Percentiles rank a stretch among this genome's conserved stretches.
Evolutionary conservation across 192 early-diverging fungal species (phyloP).

Genomic region (Coemansia asiatica): DNA sequence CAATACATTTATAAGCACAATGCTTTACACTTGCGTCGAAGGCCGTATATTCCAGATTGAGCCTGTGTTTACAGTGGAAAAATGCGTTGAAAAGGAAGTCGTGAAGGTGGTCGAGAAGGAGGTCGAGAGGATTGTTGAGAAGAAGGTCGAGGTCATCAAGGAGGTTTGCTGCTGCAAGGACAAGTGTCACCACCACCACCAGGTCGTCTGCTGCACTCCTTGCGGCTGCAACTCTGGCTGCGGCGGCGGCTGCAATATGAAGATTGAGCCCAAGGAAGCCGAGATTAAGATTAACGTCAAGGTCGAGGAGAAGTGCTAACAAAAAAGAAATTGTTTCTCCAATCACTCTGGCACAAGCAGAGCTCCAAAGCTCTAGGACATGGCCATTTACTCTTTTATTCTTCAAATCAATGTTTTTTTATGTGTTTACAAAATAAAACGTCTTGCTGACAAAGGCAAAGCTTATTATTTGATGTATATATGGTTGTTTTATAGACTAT

Average conservation of each 20-base stretch:
- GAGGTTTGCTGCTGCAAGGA: constrained; percentile 47
- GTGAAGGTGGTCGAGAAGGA: constrained; percentile 42
- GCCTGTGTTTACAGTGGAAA: constrained; percentile 46
- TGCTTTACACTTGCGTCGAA: constrained; percentile 45
- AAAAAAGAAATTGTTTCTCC: background rate
- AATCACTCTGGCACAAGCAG: too few relatives aligned
- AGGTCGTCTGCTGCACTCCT: constrained; percentile 10
- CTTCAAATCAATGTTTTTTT: too few relatives aligned
- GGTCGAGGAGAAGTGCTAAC: constrained; percentile 33
- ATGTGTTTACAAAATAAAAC: background rate
- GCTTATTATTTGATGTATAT: background rate
- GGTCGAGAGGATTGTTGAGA: constrained; percentile 16
- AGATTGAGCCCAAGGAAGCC: constrained; percentile 29
- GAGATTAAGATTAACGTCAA: constrained; percentile 43
- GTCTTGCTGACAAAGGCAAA: background rate
- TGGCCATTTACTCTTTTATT: background rate
- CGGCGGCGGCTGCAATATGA: constrained; percentile 10
- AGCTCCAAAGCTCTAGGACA: too few relatives aligned
- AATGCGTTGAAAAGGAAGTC: constrained; percentile 48
- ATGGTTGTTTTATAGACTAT: background rate
- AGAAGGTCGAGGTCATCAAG: constrained; percentile 35
- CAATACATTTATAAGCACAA: background rate
- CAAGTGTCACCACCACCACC: constrained; percentile 2
- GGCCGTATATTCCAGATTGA: constrained; percentile 50
- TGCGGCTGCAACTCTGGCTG: constrained; percentile 12